Percentiles rank a stretch among this genome's conserved stretches.
Evolutionary conservation across 768 basidiomycete species (phyloP).

Genomic region (Rhizopogon vulgaris): DNA sequence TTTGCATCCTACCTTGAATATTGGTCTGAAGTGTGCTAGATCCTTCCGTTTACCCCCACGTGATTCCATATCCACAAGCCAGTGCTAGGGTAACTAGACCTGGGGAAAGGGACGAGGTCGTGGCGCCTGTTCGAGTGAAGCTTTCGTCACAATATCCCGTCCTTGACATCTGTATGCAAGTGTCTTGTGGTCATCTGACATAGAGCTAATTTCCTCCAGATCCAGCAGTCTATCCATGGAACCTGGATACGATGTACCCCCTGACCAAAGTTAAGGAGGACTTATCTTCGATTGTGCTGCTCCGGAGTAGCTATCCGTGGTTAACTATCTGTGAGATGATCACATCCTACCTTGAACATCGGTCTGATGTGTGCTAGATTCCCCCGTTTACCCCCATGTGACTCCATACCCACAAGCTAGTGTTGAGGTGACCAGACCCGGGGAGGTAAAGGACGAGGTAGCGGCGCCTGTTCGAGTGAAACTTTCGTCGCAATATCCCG

Average conservation of each 20-base stretch:
- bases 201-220: slow-evolving; percentile 5
- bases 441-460: background rate
- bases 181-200: background rate
- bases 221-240: slow-evolving; percentile 22
- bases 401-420: slow-evolving; percentile 10
- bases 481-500: slow-evolving; percentile 13
- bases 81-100: slow-evolving; percentile 3
- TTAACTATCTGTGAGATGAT: slow-evolving; percentile 30
- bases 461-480: slow-evolving; percentile 5
- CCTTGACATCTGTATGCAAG: slow-evolving; percentile 30
- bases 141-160: slow-evolving; percentile 13
- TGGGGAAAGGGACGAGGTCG: background rate
- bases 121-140: slow-evolving; percentile 6
- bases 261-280: slow-evolving; percentile 1
- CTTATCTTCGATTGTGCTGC: slow-evolving; percentile 3
- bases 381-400: slow-evolving; percentile 17
- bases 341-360: background rate
- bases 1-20: background rate
- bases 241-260: slow-evolving; percentile 20
- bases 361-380: slow-evolving; percentile 13
- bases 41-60: slow-evolving; percentile 16
- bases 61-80: slow-evolving; percentile 10
- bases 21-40: slow-evolving; percentile 12
- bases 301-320: slow-evolving; percentile 26
- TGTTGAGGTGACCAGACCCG: slow-evolving; percentile 2